Percentiles rank a stretch among this genome's conserved stretches.
Conservation (phyloP, 2,329 filamentous ascomycete genomes). For the Emericellopsis atlantica region DNA sequence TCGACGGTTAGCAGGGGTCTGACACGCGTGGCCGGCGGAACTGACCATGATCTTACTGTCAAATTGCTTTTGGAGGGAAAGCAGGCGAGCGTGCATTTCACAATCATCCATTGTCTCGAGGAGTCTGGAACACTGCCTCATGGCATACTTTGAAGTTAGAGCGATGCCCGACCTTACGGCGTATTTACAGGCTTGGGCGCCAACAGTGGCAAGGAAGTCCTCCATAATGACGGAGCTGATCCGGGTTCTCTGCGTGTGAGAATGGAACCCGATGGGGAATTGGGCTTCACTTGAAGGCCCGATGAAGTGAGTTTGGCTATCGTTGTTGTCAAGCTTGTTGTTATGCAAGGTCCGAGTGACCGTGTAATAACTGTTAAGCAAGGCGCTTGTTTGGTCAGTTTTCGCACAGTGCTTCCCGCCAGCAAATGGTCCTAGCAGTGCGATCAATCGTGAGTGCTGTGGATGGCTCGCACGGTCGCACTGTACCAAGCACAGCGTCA, state of each 20-base stretch:
- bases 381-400: too few relatives aligned
- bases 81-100: conserved; percentile 55
- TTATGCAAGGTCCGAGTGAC: neutral
- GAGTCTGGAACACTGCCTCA: conserved; percentile 67
- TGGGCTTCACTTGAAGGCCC: neutral
- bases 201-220: conserved; percentile 38
- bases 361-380: too few relatives aligned
- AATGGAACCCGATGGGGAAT: neutral
- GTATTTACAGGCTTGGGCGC: conserved; percentile 75
- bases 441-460: too few relatives aligned
- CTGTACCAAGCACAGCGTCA: neutral
- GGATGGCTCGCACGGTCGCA: too few relatives aligned
- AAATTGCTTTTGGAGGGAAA: conserved; percentile 57
- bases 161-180: conserved; percentile 79
- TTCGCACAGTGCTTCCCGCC: too few relatives aligned
- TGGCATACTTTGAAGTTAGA: conserved; percentile 74
- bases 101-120: conserved; percentile 66
- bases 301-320: neutral
- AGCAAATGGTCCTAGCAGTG: too few relatives aligned
- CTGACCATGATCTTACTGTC: conserved; percentile 72
- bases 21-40: neutral
- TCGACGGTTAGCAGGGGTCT: neutral
- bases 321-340: too few relatives aligned
- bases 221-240: conserved; percentile 46
- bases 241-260: neutral